phyloP scores from a whole-genome alignment of 805 yeast genomes.

The Kuraishia borneana region DNA sequence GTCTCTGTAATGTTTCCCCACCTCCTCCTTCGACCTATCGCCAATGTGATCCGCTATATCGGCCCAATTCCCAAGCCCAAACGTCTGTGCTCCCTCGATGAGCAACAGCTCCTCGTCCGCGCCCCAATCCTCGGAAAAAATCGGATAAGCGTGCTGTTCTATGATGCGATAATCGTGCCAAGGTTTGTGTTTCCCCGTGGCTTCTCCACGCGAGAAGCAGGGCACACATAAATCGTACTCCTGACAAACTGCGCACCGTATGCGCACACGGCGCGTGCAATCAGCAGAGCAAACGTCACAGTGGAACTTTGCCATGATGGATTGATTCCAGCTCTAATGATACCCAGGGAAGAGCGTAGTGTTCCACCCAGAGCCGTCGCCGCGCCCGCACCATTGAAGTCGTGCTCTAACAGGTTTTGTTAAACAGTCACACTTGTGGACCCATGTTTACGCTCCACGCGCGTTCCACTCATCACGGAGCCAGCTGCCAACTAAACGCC shows the following conservation, averaged over 20 bases:
- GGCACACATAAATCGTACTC: slow-evolving; percentile 98
- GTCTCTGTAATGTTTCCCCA: slow-evolving; percentile 67
- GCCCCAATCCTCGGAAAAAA: slow-evolving; percentile 88
- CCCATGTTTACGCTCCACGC: no score
- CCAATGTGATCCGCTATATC: slow-evolving; percentile 97
- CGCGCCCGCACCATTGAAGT: no score
- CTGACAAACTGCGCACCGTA: slow-evolving; percentile 83
- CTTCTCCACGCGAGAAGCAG: slow-evolving; percentile 79
- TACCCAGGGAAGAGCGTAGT: neutral
- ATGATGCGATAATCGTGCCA: slow-evolving; percentile 87
- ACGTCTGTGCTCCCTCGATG: slow-evolving; percentile 84
- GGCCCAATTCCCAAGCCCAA: slow-evolving; percentile 95
- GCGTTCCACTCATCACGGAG: no score
- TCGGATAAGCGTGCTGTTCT: slow-evolving; percentile 92
- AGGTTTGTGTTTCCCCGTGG: slow-evolving; percentile 82
- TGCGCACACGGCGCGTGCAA: slow-evolving; percentile 84
- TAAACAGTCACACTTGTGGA: neutral
- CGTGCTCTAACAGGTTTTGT: neutral
- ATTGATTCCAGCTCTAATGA: neutral
- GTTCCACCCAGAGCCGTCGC: no score
- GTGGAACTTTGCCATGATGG: slow-evolving; percentile 45
- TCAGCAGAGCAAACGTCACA: slow-evolving; percentile 97
- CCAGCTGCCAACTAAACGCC: no score
- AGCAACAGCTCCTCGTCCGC: slow-evolving; percentile 92
- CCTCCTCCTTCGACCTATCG: slow-evolving; percentile 85